Evolutionary conservation across 208 protist genomes (phyloP).

Genomic region (Crithidia acanthocephali): DNA sequence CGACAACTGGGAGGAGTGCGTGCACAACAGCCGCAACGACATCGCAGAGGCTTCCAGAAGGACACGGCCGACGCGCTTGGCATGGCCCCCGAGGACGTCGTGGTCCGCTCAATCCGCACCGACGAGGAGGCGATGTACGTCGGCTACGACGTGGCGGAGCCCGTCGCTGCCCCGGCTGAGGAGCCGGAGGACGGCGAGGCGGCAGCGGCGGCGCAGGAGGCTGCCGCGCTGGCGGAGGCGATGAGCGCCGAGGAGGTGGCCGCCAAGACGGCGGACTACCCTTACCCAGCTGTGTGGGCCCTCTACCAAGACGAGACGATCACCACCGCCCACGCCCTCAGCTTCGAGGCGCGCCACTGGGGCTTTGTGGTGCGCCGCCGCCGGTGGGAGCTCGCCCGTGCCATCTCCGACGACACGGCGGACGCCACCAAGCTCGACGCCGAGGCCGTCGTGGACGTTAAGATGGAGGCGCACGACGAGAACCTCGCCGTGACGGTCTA

Average conservation of each 20-base stretch:
- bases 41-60: conserved; percentile 47
- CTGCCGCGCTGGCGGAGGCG: neutral
- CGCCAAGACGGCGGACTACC: conserved; percentile 30
- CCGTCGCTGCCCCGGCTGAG: too few species aligned
- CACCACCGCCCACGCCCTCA: conserved; percentile 41
- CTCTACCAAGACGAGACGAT: conserved; percentile 42
- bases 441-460: conserved; percentile 33
- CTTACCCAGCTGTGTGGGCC: conserved; percentile 46
- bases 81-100: conserved; percentile 15
- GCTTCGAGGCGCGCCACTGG: conserved; percentile 47
- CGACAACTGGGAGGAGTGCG: conserved; percentile 42
- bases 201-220: neutral
- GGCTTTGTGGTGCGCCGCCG: conserved; percentile 51
- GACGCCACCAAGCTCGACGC: conserved; percentile 35
- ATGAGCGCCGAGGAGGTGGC: conserved; percentile 7
- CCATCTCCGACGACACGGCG: conserved; percentile 44
- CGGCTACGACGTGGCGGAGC: conserved; percentile 31
- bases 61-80: conserved; percentile 45
- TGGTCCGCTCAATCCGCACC: conserved; percentile 17
- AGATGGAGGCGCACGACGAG: conserved; percentile 23
- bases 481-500: conserved; percentile 26
- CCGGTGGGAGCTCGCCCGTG: conserved; percentile 44
- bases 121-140: conserved; percentile 39
- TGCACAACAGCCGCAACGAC: conserved; percentile 34
- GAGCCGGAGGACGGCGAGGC: conserved; percentile 10